Percentiles rank a stretch among this genome's conserved stretches.
Evolutionary conservation across 2,329 filamentous ascomycete genomes (phyloP).

Genomic region (Cordyceps fumosorosea): DNA sequence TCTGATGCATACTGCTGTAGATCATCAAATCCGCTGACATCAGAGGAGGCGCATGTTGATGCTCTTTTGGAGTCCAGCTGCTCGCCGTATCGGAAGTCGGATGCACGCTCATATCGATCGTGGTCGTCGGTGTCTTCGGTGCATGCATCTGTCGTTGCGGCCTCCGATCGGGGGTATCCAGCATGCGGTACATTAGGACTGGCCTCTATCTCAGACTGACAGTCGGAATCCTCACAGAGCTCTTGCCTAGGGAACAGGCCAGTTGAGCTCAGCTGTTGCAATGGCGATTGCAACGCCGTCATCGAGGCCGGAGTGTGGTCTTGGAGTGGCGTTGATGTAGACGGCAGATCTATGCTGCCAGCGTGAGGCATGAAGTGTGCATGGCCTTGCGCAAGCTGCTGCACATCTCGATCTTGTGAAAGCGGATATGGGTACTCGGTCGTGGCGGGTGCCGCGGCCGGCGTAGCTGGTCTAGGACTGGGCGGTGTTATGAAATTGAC

Average conservation of each 20-base stretch:
- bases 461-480: conserved; percentile 20
- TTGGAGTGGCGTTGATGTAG: neutral
- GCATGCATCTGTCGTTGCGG: conserved; percentile 29
- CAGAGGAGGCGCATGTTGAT: conserved; percentile 36
- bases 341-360: neutral
- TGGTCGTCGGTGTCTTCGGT: conserved; percentile 30
- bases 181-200: conserved; percentile 20
- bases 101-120: conserved; percentile 23
- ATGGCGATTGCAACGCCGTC: neutral
- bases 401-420: conserved; percentile 33
- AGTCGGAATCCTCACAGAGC: conserved; percentile 32
- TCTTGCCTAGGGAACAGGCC: conserved; percentile 31
- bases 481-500: conserved; percentile 23
- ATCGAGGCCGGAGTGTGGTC: neutral
- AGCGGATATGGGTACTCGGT: conserved; percentile 46
- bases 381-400: conserved; percentile 13
- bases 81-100: conserved; percentile 24
- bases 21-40: conserved; percentile 25
- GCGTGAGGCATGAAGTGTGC: neutral
- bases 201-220: conserved; percentile 29
- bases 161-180: conserved; percentile 23
- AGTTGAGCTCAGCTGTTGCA: conserved; percentile 8
- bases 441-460: conserved; percentile 20
- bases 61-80: conserved; percentile 28
- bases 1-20: conserved; percentile 21